These are phyloP conservation scores for Xylaria polymorpha DNA, from an alignment of 2,329 filamentous ascomycete species.

Conservation along the genomic window DNA sequence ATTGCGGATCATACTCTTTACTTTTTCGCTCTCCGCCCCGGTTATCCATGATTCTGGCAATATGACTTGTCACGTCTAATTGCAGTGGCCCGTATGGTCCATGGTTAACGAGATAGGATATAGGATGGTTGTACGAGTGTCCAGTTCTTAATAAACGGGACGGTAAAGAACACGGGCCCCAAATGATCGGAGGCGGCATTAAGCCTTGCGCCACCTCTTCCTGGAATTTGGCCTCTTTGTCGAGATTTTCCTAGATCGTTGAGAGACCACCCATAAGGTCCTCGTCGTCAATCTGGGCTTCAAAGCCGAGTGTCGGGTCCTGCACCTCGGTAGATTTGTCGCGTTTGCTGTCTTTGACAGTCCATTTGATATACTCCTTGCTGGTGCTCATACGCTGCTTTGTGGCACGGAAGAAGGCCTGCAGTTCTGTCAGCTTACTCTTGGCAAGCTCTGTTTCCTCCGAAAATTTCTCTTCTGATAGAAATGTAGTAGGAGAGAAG, in stretches of 20 bases:
- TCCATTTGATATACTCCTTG: constrained; percentile 65
- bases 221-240: not conserved
- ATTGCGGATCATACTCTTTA: not conserved
- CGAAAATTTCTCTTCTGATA: constrained; percentile 65
- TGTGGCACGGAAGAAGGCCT: constrained; percentile 61
- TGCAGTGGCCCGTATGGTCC: too few relatives aligned
- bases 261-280: constrained; percentile 66
- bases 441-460: constrained; percentile 57
- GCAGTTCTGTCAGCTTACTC: constrained; percentile 58
- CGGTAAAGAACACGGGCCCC: not conserved
- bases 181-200: not conserved
- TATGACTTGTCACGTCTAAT: not conserved
- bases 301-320: constrained; percentile 55
- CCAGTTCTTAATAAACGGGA: not conserved
- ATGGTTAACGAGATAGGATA: not conserved
- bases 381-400: constrained; percentile 66
- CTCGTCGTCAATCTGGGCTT: constrained; percentile 67
- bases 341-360: constrained; percentile 57
- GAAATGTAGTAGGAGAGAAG: constrained; percentile 53
- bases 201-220: too few relatives aligned
- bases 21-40: not conserved
- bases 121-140: not conserved
- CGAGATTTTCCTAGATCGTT: constrained; percentile 20
- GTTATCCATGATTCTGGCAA: not conserved
- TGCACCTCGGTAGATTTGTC: constrained; percentile 55